Conservation (phyloP, 768 basidiomycete species). For the Pisolithus microcarpus region DNA sequence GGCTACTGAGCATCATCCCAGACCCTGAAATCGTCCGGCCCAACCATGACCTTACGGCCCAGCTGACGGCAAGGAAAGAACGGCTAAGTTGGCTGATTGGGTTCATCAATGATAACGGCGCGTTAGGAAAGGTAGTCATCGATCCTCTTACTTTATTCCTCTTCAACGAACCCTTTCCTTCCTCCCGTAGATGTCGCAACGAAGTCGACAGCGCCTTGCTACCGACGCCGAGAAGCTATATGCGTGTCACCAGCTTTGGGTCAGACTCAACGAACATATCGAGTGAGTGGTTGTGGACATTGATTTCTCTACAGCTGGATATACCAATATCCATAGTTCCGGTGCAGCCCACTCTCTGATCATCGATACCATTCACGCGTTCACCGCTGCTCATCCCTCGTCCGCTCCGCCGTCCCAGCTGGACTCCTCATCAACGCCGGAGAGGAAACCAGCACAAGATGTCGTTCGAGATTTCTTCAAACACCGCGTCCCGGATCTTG, state of each 20-base stretch:
- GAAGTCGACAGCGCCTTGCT: slow-evolving; percentile 65
- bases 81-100: slow-evolving; percentile 78
- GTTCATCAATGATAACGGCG: slow-evolving; percentile 84
- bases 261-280: slow-evolving; percentile 60
- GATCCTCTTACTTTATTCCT: not conserved
- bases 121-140: slow-evolving; percentile 57
- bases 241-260: slow-evolving; percentile 76
- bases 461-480: slow-evolving; percentile 82
- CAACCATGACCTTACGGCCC: slow-evolving; percentile 75
- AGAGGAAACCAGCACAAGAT: slow-evolving; percentile 55
- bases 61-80: slow-evolving; percentile 67
- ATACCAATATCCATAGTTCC: slow-evolving; percentile 30
- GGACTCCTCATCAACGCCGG: slow-evolving; percentile 33
- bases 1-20: slow-evolving; percentile 15
- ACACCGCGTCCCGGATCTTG: slow-evolving; percentile 57
- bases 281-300: slow-evolving; percentile 35
- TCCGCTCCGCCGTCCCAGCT: slow-evolving; percentile 8
- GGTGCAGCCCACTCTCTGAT: slow-evolving; percentile 56
- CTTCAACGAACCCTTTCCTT: slow-evolving; percentile 2
- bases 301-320: not conserved
- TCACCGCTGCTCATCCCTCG: slow-evolving; percentile 42
- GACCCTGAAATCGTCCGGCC: slow-evolving; percentile 61
- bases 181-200: slow-evolving; percentile 64
- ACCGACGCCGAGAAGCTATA: slow-evolving; percentile 84
- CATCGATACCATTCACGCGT: slow-evolving; percentile 60